Percentiles rank a stretch among this genome's conserved stretches.
Evolutionary conservation across 192 early-diverging fungal species (phyloP).

Genomic region (Paraglomus brasilianum): DNA sequence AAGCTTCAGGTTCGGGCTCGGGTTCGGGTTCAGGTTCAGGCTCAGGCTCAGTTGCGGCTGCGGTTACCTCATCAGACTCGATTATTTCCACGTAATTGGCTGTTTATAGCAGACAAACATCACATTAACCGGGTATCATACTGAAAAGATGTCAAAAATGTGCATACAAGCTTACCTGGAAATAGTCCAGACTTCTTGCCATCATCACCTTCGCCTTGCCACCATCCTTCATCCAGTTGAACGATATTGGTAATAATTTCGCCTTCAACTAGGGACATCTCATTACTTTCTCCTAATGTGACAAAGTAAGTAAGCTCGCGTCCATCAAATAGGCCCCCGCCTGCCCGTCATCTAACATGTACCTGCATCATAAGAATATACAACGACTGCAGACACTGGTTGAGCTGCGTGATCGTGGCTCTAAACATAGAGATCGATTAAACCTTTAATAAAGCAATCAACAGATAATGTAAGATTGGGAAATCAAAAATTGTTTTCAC

Average conservation of each 20-base stretch:
- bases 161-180: constrained; percentile 54
- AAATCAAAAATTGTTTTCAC: not conserved
- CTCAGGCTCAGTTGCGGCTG: constrained; percentile 7
- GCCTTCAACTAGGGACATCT: constrained; percentile 80
- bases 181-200: constrained; percentile 77
- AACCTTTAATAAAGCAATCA: not conserved
- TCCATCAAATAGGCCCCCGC: too few relatives aligned
- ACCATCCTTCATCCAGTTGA: constrained; percentile 90
- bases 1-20: constrained; percentile 37
- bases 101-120: constrained; percentile 58
- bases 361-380: constrained; percentile 75
- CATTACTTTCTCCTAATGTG: constrained; percentile 66
- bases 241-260: constrained; percentile 78
- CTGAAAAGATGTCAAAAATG: not conserved
- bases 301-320: not conserved
- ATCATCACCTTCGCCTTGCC: constrained; percentile 79
- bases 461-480: constrained; percentile 11
- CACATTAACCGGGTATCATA: constrained; percentile 5
- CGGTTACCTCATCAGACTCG: constrained; percentile 34
- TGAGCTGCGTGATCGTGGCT: constrained; percentile 19
- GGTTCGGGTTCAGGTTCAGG: constrained; percentile 29
- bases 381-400: constrained; percentile 59
- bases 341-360: not conserved
- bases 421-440: constrained; percentile 24
- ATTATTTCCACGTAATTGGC: constrained; percentile 64